Evolutionary conservation across 129 eudicot species (phyloP), one percentile per base, ranked within the genome.

Genomic region (Flaveria robusta): DNA sequence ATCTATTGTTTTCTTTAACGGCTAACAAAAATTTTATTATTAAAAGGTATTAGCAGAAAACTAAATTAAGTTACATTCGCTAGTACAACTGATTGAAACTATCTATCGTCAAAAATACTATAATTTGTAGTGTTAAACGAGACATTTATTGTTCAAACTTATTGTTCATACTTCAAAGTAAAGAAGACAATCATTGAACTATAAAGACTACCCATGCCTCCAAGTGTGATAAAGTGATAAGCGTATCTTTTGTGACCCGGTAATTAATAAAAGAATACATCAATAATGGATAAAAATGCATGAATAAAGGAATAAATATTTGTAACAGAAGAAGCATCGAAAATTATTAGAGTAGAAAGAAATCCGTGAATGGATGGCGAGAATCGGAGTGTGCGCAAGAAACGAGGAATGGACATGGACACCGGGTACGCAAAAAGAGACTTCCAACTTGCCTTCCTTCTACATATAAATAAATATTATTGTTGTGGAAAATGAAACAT

Each of bases 401-500:
- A 56, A 59, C 71, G 64, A 70, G 77, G 76, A 47, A 43, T 55
- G n/a, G 47, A 68, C 59, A 70, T 70, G 77, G 42, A n/a, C 65
- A 45, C 70, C 46, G 51, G 59, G 52, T 46, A 70, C 76, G 71
- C 76, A 70, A 59, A 78, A 70, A 45, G 64, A 69, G 67, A 22
- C 71, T 15, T 34, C 64, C 76, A 78, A 78, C 63, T 78, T 78
- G 82, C 24, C 68, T 59, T 75, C 65, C 52, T 75, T 63, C 23
- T 42, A 43, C 42, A n/a, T 18, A 52, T 52, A 52, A 16, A 18
- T 16, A 52, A 7, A 52, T 5, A 52, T 52, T n/a, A 18, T 54
- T 54, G 27, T 54, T 54, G 62, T 54, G 13, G 8, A 54, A 54
- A 19, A 54, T 54, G 62, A 54, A 54, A 54, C 26, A 54, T 18